Evolutionary conservation across 2,329 filamentous ascomycete genomes (phyloP).

Genomic region (Claviceps digitariae): DNA sequence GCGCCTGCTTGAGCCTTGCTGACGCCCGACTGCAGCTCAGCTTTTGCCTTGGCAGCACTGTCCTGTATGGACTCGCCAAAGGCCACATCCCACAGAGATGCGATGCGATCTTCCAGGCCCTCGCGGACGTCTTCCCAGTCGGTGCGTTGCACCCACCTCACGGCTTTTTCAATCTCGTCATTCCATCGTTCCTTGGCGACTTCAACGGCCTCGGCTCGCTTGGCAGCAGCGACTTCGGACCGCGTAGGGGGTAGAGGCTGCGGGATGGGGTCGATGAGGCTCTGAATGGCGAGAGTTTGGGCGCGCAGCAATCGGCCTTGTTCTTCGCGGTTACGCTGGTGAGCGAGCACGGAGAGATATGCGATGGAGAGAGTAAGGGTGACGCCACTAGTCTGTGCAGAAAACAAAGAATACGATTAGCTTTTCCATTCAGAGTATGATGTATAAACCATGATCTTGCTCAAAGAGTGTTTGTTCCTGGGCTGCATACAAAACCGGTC

Average conservation of each 20-base stretch:
- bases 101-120: conserved; percentile 35
- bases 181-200: conserved; percentile 69
- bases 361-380: conserved; percentile 61
- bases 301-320: conserved; percentile 44
- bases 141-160: conserved; percentile 50
- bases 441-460: neutral
- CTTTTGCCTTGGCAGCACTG: conserved; percentile 13
- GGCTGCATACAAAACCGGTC: conserved; percentile 49
- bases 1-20: conserved; percentile 18
- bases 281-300: conserved; percentile 40
- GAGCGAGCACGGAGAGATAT: conserved; percentile 57
- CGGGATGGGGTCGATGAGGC: conserved; percentile 35
- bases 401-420: neutral
- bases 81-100: conserved; percentile 29
- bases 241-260: conserved; percentile 35
- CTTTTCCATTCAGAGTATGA: neutral
- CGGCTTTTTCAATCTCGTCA: conserved; percentile 52
- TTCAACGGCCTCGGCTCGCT: conserved; percentile 46
- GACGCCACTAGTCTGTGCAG: conserved; percentile 53
- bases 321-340: conserved; percentile 51
- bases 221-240: conserved; percentile 34
- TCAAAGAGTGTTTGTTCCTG: neutral
- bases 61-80: conserved; percentile 21
- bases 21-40: conserved; percentile 19
- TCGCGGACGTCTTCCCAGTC: conserved; percentile 53